Evolutionary conservation across 139 green algal species (phyloP), one percentile per base, ranked within the genome.

Genomic region (Volvox reticuliferus): DNA sequence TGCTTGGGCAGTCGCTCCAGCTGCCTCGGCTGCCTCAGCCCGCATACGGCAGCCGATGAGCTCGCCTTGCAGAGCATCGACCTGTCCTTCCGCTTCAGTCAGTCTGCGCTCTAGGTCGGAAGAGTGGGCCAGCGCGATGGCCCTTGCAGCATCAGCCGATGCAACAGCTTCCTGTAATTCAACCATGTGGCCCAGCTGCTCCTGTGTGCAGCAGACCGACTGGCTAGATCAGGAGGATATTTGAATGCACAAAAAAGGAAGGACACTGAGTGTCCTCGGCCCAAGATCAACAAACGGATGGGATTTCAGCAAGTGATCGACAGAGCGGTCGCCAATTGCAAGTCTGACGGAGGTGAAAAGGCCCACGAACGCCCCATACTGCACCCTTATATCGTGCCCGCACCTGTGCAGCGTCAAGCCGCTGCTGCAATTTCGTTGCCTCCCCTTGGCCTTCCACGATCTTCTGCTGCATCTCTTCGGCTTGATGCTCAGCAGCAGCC

Each of bases 11-110:
- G 86, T 20, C 12, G 73, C 30, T 0, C 19, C 44, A 22, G 32
- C 73, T 13, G 86, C 71, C 86, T 90, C 86, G 12, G 86, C 86
- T 3, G 86, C 71, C n/a, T 90, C 86, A 0, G 86, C 86, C 0
- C 86, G 86, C 86, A 90, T 90, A 32, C 86, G 71, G 73, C 71
- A 65, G 86, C 86, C 86, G 21, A 90, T 90, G 19, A 90, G 69
- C 86, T 90, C 86, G 16, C 86, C 86, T 55, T 90, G 86, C 73
- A 90, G 71, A 21, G 83, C 86, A 44, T 90, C 86, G 1, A 62
- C 44, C 30, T 90, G 86, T 20, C 30, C 55, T 71, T 90, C 86
- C 50, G 86, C 86, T 22, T 2, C 71, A 14, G 69, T 32, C 71
- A 90, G 73, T 3, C 73, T 55, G 13, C 30, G 30, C 86, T 90